Evolutionary conservation across 805 yeast genomes (phyloP), one percentile per base, ranked within the genome.

Genomic region (Maudiozyma bulderi): DNA sequence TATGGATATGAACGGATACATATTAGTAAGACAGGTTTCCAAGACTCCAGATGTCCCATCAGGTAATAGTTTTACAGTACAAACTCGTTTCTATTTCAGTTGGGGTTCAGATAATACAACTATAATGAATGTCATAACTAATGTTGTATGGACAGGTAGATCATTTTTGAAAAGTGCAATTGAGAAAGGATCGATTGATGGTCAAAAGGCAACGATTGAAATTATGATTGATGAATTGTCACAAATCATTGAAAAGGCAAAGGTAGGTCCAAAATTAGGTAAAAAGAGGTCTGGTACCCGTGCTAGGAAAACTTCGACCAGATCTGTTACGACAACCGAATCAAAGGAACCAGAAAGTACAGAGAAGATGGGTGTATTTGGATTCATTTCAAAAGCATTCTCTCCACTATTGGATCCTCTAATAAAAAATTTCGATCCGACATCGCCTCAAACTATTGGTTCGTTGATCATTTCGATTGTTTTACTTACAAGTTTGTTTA

Each of bases 161-260:
- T 81, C 87, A 34, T 82, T 89, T 84, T 74, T 86, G 54, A 85
- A 84, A 62, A 77, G 86, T 20, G 80, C 85, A 0, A 78, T 86
- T 53, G 95, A 86, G 58, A 84, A 77, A 51, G 89, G 88, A 41
- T 74, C 88, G 5, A 76, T 82, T 49, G 80, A 81, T 40, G 95
- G 93, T 0, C 95, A 86, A 62, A 80, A 77, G 54, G 80, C 78
- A 26, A 72, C 84, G 0, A 71, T 77, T 47, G 54, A 50, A 5
- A 67, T 73, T 1, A 54, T 83, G 61, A 65, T 77, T 3, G 68
- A 67, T 7, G 79, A 76, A 48, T 32, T 71, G 5, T 64, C 60
- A 45, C 58, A 56, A 5, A 62, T 68, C 9, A 58, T 70, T 9
- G 32, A 56, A 1, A 56, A 54, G 6, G 61, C 67, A 1, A 48